A percentile compares a stretch with the other conserved stretches of the same genome.
Evolutionary conservation across 1,139 yeast species (phyloP).

Genomic region (Suhomyces bribrorum): DNA sequence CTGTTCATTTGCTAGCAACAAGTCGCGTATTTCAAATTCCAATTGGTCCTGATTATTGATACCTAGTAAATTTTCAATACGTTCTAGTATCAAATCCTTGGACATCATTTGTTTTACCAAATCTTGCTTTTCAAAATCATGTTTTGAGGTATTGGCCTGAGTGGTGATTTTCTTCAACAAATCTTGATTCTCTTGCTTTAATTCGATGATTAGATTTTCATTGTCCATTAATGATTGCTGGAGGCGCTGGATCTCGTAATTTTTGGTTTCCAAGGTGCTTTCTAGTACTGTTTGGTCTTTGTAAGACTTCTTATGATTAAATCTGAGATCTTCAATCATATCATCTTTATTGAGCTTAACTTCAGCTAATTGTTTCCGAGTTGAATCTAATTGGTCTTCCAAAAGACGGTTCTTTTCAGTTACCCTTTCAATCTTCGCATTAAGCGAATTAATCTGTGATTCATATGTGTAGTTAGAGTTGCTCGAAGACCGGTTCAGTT

Average conservation of each 20-base stretch:
- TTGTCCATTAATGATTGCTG: slow-evolving; percentile 2
- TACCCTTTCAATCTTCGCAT: slow-evolving; percentile 11
- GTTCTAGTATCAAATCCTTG: slow-evolving; percentile 4
- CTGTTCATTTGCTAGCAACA: slow-evolving; percentile 17
- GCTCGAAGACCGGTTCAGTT: slow-evolving; percentile 8
- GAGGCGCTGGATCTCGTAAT: slow-evolving; percentile 4
- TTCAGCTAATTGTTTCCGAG: slow-evolving; percentile 5
- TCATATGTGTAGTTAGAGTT: slow-evolving; percentile 11
- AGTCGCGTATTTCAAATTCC: slow-evolving; percentile 16
- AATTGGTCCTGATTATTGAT: slow-evolving; percentile 8
- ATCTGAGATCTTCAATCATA: slow-evolving; percentile 3
- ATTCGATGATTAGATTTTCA: slow-evolving; percentile 3
- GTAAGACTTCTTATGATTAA: not conserved
- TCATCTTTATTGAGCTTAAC: slow-evolving; percentile 3
- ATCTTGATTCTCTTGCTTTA: slow-evolving; percentile 13
- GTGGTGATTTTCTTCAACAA: slow-evolving; percentile 10
- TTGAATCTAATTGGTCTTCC: slow-evolving; percentile 6
- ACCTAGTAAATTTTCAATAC: slow-evolving; percentile 11
- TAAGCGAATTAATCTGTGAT: slow-evolving; percentile 13
- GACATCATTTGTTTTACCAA: slow-evolving; percentile 2
- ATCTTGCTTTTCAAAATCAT: slow-evolving; percentile 3
- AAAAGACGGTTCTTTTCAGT: slow-evolving; percentile 9
- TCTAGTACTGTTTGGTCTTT: slow-evolving; percentile 2
- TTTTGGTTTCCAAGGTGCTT: not conserved
- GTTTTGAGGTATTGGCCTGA: slow-evolving; percentile 1